Percentiles rank a stretch among this genome's conserved stretches.
phyloP scores from a whole-genome alignment of 2,329 filamentous ascomycete species.

The Ceratocystis lukuohia region DNA sequence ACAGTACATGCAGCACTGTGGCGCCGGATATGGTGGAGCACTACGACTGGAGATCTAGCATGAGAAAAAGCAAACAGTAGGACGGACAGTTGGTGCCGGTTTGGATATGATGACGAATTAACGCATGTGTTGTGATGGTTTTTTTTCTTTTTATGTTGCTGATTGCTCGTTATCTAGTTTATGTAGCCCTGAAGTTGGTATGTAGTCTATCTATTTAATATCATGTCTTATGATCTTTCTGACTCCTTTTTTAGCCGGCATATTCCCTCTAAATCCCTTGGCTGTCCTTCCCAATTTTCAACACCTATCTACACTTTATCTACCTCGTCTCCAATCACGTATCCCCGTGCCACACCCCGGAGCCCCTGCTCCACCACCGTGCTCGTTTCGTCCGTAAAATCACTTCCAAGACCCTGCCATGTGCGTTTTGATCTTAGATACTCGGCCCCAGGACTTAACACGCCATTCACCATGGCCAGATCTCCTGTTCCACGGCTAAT shows the following conservation, averaged over 20 bases:
- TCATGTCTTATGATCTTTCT: background rate
- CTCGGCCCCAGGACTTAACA: constrained; percentile 83
- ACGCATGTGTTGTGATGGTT: background rate
- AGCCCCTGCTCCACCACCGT: constrained; percentile 72
- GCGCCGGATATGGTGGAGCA: background rate
- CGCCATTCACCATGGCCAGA: constrained; percentile 66
- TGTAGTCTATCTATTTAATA: constrained; percentile 6
- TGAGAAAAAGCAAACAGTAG: background rate
- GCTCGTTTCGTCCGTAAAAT: constrained; percentile 53
- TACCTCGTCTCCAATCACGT: constrained; percentile 52
- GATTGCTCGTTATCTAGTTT: background rate
- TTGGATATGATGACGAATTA: background rate
- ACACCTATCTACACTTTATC: constrained; percentile 31
- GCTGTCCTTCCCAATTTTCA: background rate
- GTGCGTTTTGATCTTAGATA: constrained; percentile 69
- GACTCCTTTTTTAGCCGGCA: background rate
- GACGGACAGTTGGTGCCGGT: background rate
- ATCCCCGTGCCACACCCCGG: constrained; percentile 78
- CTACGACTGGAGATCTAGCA: background rate
- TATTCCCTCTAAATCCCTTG: background rate
- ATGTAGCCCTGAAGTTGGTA: background rate
- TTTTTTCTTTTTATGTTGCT: background rate
- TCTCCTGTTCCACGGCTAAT: constrained; percentile 50
- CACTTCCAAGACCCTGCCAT: constrained; percentile 84
- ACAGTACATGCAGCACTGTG: constrained; percentile 3